These are phyloP conservation scores for Bocquillonia castaneifolia DNA, from an alignment of 441 rosid genomes.

Conservation along the genomic window DNA sequence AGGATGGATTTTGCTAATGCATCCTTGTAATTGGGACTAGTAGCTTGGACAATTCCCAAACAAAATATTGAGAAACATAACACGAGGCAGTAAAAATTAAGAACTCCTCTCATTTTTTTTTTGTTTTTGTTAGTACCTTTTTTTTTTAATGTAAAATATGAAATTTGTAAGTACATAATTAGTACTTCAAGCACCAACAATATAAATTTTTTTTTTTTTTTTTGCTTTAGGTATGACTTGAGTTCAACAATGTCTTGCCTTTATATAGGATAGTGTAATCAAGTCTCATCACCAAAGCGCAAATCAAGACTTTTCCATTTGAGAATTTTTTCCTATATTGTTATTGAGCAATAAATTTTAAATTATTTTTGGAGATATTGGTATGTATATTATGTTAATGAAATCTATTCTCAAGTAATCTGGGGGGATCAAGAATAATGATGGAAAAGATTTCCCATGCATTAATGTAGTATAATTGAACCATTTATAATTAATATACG, in stretches of 20 bases:
- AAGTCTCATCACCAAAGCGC: constrained; percentile 21
- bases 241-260: constrained; percentile 5
- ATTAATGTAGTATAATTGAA: no score
- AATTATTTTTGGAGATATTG: background rate
- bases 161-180: no score
- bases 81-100: constrained; percentile 21
- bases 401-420: no score
- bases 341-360: background rate
- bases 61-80: constrained; percentile 24
- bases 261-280: constrained; percentile 2
- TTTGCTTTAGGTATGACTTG: constrained; percentile 7
- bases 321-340: constrained; percentile 1
- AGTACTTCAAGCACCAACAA: constrained; percentile 5
- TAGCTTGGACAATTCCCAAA: constrained; percentile 34
- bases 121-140: background rate
- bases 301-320: constrained; percentile 38
- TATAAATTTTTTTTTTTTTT: background rate
- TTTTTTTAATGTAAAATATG: no score
- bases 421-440: no score
- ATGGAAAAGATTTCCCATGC: no score
- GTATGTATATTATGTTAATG: constrained; percentile 9
- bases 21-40: constrained; percentile 70
- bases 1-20: constrained; percentile 73
- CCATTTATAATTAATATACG: no score
- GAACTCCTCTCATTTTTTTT: constrained; percentile 20